Conservation (phyloP, 2,329 filamentous ascomycete genomes). For the Aspergillus vadensis region DNA sequence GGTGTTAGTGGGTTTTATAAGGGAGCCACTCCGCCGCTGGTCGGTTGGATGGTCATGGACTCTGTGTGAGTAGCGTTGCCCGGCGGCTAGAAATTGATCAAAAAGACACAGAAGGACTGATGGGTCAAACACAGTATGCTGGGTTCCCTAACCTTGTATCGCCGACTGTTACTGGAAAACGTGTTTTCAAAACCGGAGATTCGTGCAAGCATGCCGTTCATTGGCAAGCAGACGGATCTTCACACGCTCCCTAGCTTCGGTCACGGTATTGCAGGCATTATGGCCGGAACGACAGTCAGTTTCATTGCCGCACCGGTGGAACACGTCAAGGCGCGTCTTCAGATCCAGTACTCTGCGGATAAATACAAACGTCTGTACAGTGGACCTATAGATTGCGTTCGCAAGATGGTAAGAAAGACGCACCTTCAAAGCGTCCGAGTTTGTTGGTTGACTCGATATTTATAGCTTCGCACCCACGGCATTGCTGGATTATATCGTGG, state of each 20-base stretch:
- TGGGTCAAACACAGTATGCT: conserved; percentile 63
- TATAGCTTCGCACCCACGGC: conserved; percentile 63
- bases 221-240: conserved; percentile 35
- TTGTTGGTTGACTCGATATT: neutral
- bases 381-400: conserved; percentile 81
- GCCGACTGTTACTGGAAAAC: conserved; percentile 76
- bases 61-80: conserved; percentile 51
- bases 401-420: conserved; percentile 55
- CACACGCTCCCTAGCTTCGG: conserved; percentile 71
- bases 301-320: conserved; percentile 93
- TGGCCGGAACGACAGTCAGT: conserved; percentile 86
- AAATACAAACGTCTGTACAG: conserved; percentile 78
- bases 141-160: conserved; percentile 87
- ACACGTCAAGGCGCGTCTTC: conserved; percentile 89
- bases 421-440: neutral
- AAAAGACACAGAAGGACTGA: neutral
- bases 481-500: conserved; percentile 82
- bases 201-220: conserved; percentile 40
- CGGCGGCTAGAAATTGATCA: too few relatives aligned
- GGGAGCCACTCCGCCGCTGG: conserved; percentile 84
- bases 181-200: conserved; percentile 65
- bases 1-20: conserved; percentile 88
- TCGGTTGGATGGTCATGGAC: conserved; percentile 99
- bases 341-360: conserved; percentile 85
- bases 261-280: conserved; percentile 82